Base-by-base conservation (phyloP, 1,139 yeast genomes). In the Hyphopichia fennica region DNA sequence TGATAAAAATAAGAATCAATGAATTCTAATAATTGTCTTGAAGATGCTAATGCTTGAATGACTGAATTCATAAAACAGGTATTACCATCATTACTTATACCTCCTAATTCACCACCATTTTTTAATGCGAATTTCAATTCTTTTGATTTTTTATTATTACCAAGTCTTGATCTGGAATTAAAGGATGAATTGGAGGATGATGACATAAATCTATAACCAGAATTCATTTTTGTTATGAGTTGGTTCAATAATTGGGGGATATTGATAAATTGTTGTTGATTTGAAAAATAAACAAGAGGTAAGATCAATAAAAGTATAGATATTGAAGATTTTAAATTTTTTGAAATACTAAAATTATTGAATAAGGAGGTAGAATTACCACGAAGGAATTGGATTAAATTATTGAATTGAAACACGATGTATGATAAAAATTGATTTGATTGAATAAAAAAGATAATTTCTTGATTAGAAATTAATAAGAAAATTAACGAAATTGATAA, bases 41-140 rank as follows among this genome's bases (percentile, higher is more conserved):
- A 84, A 0, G 95, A 84, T 0, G 96, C 91, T 48, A 90, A 67
- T 13, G 89, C 78, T 62, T 90, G 97, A 31, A 90, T 68, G 1
- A 90, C 96, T 17, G 90, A 82, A 62, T 90, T 90, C 95, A 90
- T 89, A 54, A 90, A 90, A 60, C 97, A 90, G 0, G 96, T 88
- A 56, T 90, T 90, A 13, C 96, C 96, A 50, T 89, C 96, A 61
- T 90, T 90, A 47, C 81, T 77, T 35, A 90, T 71, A 1, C 97
- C 97, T 20, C 96, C 96, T 31, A 88, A 77, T 47, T 77, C 80
- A 3, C 91, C 91, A 46, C 93, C 93, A 48, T 72, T 71, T 39
- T 67, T 67, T 47, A 71, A 50, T 18, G 81, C 82, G 48, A 68
- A 67, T 35, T 57, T 58, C 31, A 56, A 55, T 44, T 67, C 69